These are phyloP conservation scores for Vairimorpha apis DNA, from an alignment of 371 early-diverging fungal genomes.

Conservation along the genomic window DNA sequence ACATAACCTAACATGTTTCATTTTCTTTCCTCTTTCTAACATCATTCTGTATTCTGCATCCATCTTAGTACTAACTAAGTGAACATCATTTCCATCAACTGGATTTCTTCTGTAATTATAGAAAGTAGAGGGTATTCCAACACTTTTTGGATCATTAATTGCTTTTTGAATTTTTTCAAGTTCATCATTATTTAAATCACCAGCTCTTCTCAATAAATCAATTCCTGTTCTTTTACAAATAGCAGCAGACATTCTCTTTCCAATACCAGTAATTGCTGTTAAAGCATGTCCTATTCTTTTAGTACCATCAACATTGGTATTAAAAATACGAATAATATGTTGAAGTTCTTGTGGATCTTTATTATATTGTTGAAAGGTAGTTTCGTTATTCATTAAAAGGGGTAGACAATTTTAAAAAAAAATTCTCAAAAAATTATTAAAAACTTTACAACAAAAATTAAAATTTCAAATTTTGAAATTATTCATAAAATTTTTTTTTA, in stretches of 20 bases:
- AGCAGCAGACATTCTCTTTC: conserved; percentile 88
- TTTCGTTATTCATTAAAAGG: conserved; percentile 21
- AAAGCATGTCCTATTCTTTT: conserved; percentile 85
- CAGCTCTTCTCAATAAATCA: conserved; percentile 85
- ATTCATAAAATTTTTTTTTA: background rate
- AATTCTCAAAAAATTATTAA: too few species aligned
- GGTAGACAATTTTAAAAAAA: conserved; percentile 27
- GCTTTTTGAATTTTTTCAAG: conserved; percentile 76
- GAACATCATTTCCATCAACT: conserved; percentile 79
- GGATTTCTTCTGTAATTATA: conserved; percentile 93
- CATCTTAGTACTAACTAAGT: conserved; percentile 81
- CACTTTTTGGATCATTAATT: conserved; percentile 79
- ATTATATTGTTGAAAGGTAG: background rate
- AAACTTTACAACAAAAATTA: too few species aligned
- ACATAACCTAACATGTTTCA: conserved; percentile 57
- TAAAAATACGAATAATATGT: conserved; percentile 95
- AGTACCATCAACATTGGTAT: conserved; percentile 97
- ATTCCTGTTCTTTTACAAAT: conserved; percentile 94
- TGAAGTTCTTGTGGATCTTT: conserved; percentile 67
- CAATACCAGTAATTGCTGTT: conserved; percentile 92
- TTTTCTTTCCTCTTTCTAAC: conserved; percentile 63
- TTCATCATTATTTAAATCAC: conserved; percentile 85
- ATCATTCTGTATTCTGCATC: conserved; percentile 64
- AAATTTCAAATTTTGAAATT: too few species aligned
- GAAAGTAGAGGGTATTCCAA: conserved; percentile 94